Evolutionary conservation across 805 yeast species (phyloP).

Genomic region (Wickerhamiella musiphila): DNA sequence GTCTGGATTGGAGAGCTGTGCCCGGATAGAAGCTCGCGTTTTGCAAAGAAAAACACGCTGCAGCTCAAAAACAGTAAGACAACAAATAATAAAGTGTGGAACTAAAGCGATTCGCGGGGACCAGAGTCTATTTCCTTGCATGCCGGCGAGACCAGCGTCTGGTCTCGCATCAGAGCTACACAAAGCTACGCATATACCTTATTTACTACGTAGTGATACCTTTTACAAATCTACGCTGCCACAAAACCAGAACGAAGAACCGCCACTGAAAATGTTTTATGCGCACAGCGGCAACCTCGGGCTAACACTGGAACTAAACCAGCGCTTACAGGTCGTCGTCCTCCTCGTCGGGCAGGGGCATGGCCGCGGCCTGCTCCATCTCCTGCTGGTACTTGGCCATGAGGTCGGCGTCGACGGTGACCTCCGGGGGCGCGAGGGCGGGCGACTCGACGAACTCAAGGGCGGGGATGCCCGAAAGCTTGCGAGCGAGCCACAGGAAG

Average conservation of each 20-base stretch:
- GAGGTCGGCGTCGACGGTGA: constrained; percentile 85
- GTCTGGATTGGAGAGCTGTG: no score
- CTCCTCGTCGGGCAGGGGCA: constrained; percentile 99
- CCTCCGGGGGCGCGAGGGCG: constrained; percentile 99
- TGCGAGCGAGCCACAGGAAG: constrained; percentile 99
- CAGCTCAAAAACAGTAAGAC: no score
- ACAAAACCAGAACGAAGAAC: not conserved
- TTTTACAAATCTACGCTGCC: not conserved
- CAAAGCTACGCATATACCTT: no score
- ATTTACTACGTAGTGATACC: not conserved
- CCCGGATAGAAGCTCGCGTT: no score
- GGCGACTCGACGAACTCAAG: constrained; percentile 98
- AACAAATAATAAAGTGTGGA: no score
- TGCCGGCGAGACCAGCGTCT: no score
- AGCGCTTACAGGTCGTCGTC: constrained; percentile 96
- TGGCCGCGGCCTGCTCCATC: constrained; percentile 98
- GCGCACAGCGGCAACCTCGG: no score
- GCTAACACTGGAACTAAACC: no score
- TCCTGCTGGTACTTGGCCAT: constrained; percentile 98
- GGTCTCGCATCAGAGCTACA: no score
- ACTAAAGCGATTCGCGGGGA: no score
- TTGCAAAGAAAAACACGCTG: no score
- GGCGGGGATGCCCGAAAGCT: constrained; percentile 94
- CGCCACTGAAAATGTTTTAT: not conserved
- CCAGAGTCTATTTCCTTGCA: no score